These are phyloP conservation scores for Leishmania turanica DNA, from an alignment of 208 protist genomes.

Conservation along the genomic window DNA sequence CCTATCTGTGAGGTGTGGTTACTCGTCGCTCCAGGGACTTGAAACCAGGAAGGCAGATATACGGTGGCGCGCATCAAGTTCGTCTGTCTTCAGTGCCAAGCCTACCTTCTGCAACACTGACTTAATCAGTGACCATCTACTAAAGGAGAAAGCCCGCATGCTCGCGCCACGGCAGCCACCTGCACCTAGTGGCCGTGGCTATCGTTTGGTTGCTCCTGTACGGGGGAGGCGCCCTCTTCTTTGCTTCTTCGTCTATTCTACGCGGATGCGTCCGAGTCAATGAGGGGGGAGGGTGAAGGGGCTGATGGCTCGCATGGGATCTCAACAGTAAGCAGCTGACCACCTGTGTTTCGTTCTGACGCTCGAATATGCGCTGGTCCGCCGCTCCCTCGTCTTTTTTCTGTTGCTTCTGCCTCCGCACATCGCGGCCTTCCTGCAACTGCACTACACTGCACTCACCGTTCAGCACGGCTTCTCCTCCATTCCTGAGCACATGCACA, in stretches of 20 bases:
- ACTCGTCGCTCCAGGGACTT: not conserved
- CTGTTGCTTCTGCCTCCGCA: not conserved
- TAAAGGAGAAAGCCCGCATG: not conserved
- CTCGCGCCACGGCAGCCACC: not conserved
- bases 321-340: not conserved
- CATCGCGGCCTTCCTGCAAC: not conserved
- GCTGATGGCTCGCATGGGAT: not conserved
- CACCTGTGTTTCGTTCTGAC: not conserved
- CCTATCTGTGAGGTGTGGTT: not conserved
- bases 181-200: not conserved
- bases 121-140: not conserved
- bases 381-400: not conserved
- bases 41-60: not conserved
- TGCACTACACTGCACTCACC: not conserved
- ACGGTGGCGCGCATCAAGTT: not conserved
- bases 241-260: not conserved
- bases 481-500: not conserved
- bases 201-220: not conserved
- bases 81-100: not conserved
- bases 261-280: not conserved
- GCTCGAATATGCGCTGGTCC: not conserved
- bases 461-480: not conserved
- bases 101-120: not conserved
- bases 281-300: no score
- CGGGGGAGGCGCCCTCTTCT: not conserved